A percentile compares a stretch with the other conserved stretches of the same genome.
These are phyloP conservation scores for Pleurotus cornucopiae DNA, from an alignment of 768 basidiomycete species.

Conservation along the genomic window DNA sequence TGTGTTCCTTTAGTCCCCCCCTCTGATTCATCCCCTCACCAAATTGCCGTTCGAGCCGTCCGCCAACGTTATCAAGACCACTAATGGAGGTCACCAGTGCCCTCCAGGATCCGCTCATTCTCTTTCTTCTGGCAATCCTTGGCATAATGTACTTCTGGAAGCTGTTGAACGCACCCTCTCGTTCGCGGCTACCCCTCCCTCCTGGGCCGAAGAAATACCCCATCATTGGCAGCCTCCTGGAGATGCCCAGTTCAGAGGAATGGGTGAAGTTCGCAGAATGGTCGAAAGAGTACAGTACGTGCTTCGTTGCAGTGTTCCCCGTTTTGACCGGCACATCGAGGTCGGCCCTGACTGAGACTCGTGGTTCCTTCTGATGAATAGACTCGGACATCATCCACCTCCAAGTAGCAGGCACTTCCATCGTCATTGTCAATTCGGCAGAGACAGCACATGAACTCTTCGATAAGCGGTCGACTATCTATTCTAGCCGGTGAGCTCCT, in stretches of 20 bases:
- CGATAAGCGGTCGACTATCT: slow-evolving; percentile 18
- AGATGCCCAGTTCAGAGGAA: slow-evolving; percentile 15
- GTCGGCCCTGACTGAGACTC: no score
- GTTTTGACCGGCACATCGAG: slow-evolving; percentile 10
- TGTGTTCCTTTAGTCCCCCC: no score
- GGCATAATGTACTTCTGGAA: neutral
- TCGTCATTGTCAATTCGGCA: slow-evolving; percentile 23
- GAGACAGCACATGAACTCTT: slow-evolving; percentile 19
- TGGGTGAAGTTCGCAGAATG: slow-evolving; percentile 20
- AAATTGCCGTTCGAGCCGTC: neutral
- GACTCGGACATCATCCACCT: slow-evolving; percentile 19
- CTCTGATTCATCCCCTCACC: neutral
- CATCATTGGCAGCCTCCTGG: slow-evolving; percentile 21
- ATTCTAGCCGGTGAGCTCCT: slow-evolving; percentile 16
- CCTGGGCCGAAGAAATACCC: slow-evolving; percentile 22
- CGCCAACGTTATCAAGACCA: neutral
- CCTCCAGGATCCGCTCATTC: neutral
- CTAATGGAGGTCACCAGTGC: neutral
- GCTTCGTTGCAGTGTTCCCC: neutral
- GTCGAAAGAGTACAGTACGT: slow-evolving; percentile 18
- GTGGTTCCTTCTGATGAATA: slow-evolving; percentile 13
- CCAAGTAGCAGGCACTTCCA: slow-evolving; percentile 17
- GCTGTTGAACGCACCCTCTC: neutral
- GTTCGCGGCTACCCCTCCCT: slow-evolving; percentile 15
- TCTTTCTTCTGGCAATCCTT: neutral